Base-by-base conservation (phyloP, 108 stramenopile species). In the Nitzschia inconspicua region DNA sequence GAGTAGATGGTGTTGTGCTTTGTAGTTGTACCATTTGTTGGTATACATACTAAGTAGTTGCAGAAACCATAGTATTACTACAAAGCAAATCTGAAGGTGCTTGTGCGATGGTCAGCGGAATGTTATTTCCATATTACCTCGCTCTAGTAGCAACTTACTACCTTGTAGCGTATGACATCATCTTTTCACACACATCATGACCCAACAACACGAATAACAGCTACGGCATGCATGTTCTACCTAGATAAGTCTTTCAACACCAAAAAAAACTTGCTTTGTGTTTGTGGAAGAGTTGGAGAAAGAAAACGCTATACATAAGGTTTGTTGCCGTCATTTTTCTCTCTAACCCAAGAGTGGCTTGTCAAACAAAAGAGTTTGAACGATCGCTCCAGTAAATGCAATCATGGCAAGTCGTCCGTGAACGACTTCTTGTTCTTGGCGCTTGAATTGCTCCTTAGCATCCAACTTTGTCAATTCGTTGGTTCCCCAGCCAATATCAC, bases 321-420 rank as follows among this genome's bases (percentile, higher is more conserved):
- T n/a, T 47, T 16, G 16, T 47, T 47, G 16, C 46, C 18, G 46
- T n/a, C 8, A n/a, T n/a, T 7, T n/a, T 8, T 47, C 8, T 8
- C 13, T 47, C 18, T 47, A 47, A 35, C 36, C 22, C 59, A 68
- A 61, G 70, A 91, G 81, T 43, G 82, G 83, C 66, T 84, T 76
- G 63, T 78, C 75, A 68, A 85, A 85, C 25, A 93, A 70, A 78
- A 89, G 86, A 47, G 85, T 89, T 66, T 93, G 91, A 47, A 83
- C 84, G 41, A 77, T 81, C 42, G 83, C 83, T 29, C 91, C 91
- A 67, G 73, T 63, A 53, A 93, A 85, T 50, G 91, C 91, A 63
- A 93, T 93, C 91, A 93, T 93, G 39, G 87, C 91, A 67, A 93
- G 83, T 67, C 91, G 91, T 82, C 85, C 82, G 75, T 93, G 91